Conservation (phyloP, 2,329 filamentous ascomycete species). For the Beauveria bassiana region DNA sequence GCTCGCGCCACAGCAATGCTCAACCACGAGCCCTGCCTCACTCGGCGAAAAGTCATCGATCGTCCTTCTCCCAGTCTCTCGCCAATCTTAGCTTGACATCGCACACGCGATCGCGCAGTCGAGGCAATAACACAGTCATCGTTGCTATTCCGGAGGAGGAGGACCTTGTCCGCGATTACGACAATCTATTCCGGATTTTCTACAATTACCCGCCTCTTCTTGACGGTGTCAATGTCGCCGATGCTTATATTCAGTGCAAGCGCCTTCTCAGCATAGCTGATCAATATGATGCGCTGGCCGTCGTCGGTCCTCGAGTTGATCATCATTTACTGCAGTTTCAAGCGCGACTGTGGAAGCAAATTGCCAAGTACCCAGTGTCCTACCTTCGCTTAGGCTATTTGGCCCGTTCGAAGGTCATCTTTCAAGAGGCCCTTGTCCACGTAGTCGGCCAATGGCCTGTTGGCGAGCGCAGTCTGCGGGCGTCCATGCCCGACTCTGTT, state of each 20-base stretch:
- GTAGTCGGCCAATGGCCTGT: slow-evolving; percentile 91
- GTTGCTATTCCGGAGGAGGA: slow-evolving; percentile 52
- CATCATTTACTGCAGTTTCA: slow-evolving; percentile 92
- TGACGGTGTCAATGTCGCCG: slow-evolving; percentile 80
- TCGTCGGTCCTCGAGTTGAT: slow-evolving; percentile 84
- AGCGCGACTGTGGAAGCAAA: slow-evolving; percentile 86
- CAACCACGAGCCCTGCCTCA: slow-evolving; percentile 35
- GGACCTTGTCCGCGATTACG: slow-evolving; percentile 82
- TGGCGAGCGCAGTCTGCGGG: slow-evolving; percentile 68
- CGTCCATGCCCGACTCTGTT: slow-evolving; percentile 64
- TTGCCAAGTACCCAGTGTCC: slow-evolving; percentile 88
- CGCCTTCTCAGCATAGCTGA: slow-evolving; percentile 82
- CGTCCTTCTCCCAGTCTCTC: slow-evolving; percentile 75
- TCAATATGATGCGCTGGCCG: slow-evolving; percentile 83
- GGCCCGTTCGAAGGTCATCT: slow-evolving; percentile 74
- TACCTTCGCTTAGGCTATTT: slow-evolving; percentile 88
- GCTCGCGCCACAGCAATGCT: slow-evolving; percentile 36
- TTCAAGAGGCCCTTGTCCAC: slow-evolving; percentile 82
- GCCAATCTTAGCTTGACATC: slow-evolving; percentile 59
- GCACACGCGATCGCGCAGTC: slow-evolving; percentile 30
- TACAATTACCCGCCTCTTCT: slow-evolving; percentile 84
- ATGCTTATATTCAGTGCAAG: slow-evolving; percentile 91
- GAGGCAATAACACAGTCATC: slow-evolving; percentile 24
- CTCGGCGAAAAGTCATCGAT: background rate
- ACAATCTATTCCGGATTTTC: slow-evolving; percentile 91